Evolutionary conservation across 441 rosid species (phyloP).

Genomic region (Cnidoscolus chayamansa): DNA sequence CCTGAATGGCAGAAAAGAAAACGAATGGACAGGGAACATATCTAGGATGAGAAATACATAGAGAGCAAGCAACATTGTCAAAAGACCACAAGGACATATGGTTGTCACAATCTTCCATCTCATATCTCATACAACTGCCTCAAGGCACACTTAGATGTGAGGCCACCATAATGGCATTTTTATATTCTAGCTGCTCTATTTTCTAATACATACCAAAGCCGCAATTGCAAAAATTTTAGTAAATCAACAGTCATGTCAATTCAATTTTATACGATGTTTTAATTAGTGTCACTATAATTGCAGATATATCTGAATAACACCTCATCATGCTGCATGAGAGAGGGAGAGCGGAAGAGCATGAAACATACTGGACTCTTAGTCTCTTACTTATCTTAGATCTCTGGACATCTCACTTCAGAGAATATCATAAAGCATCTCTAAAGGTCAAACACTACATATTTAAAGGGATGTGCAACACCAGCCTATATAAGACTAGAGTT

Average conservation of each 20-base stretch:
- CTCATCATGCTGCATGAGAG: background rate
- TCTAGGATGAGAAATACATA: background rate
- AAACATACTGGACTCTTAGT: background rate
- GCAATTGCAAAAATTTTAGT: background rate
- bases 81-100: background rate
- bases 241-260: background rate
- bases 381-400: background rate
- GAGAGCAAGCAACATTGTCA: too few species aligned
- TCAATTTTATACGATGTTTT: background rate
- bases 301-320: background rate
- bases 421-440: slow-evolving; percentile 7
- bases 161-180: background rate
- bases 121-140: background rate
- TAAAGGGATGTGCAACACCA: background rate
- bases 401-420: background rate
- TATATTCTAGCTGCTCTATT: background rate
- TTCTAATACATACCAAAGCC: background rate
- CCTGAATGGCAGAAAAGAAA: slow-evolving; percentile 44
- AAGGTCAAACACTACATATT: background rate
- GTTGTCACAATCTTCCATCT: background rate
- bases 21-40: slow-evolving; percentile 1
- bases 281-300: background rate
- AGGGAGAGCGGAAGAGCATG: background rate
- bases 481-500: slow-evolving; percentile 8
- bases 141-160: background rate